A percentile compares a stretch with the other conserved stretches of the same genome.
Conservation (phyloP, 2,329 filamentous ascomycete species). For the Xylaria sp. region DNA sequence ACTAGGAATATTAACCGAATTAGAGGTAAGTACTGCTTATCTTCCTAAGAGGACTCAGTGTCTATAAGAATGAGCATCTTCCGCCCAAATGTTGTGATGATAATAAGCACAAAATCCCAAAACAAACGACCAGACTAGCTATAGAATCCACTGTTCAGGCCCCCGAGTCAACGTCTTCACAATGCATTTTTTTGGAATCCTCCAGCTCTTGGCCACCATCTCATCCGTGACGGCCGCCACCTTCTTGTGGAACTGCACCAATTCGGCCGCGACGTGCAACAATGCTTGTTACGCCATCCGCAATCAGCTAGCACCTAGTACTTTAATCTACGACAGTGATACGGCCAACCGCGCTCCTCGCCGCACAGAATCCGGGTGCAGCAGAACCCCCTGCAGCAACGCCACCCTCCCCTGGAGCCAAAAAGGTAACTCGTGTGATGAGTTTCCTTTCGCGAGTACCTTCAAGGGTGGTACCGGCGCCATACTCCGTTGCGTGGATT, state of each 20-base stretch:
- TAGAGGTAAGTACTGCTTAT: background rate
- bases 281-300: conserved; percentile 6
- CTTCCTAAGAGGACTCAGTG: background rate
- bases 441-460: conserved; percentile 3
- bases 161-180: background rate
- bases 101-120: background rate
- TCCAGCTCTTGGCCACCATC: background rate
- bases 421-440: conserved; percentile 1
- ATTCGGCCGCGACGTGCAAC: conserved; percentile 4
- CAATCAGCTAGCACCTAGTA: background rate
- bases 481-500: conserved; percentile 7
- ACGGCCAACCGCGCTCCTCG: background rate
- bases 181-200: background rate
- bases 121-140: background rate
- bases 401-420: background rate
- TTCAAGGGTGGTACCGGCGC: background rate
- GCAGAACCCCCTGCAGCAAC: conserved; percentile 1
- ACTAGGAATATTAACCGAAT: background rate
- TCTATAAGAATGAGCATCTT: background rate
- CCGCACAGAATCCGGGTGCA: conserved; percentile 8
- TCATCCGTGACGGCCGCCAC: background rate
- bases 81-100: background rate
- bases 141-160: background rate
- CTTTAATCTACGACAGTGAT: conserved; percentile 3
- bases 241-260: conserved; percentile 7